Base-by-base conservation (phyloP, 768 basidiomycete species). In the Favolaschia claudopus region DNA sequence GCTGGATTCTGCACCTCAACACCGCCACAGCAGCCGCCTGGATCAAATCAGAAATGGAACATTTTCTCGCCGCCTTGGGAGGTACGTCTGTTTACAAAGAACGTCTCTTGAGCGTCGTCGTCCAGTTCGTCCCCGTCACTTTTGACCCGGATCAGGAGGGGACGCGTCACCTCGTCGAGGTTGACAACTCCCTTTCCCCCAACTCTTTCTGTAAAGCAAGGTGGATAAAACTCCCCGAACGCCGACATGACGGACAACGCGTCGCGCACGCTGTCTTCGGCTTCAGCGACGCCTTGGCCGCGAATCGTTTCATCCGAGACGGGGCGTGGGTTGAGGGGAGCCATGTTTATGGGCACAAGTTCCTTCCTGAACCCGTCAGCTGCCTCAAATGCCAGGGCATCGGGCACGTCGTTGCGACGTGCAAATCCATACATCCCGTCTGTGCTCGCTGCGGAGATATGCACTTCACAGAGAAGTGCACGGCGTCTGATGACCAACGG, bases 191-290 rank as follows among this genome's bases (percentile, higher is more conserved):
- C 20, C 33, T 71, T 0, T 22, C 24, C 7, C 1, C 25, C 0
- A 51, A 56, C 0, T 24, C 38, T 5, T 61, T 76, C 3, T 27
- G 29, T 0, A n/a, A 22, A 5, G 68, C 67, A 2, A 47, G 60
- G 8, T 78, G 60, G 65, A 68, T 76, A 17, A 75, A 76, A 38
- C 62, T 69, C 0, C n/a, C 52, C 0, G 58, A 65, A 13, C 22
- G 48, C 2, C 57, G 71, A 1, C 8, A 14, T 0, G 24, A 19
- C 8, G 44, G 38, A 0, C 77, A 76, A 48, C 47, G 43, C 5
- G 51, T 55, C 0, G 72, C 72, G 0, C 69, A 72, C 40, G 43
- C 68, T 0, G 59, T 75, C 7, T 28, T 76, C 5, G 55, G 54
- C 0, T 62, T 76, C 34, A 22, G 10, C 12, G 36, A 56, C 1